These are phyloP conservation scores for Colletotrichum sp. DNA, from an alignment of 2,329 filamentous ascomycete genomes.

Conservation along the genomic window DNA sequence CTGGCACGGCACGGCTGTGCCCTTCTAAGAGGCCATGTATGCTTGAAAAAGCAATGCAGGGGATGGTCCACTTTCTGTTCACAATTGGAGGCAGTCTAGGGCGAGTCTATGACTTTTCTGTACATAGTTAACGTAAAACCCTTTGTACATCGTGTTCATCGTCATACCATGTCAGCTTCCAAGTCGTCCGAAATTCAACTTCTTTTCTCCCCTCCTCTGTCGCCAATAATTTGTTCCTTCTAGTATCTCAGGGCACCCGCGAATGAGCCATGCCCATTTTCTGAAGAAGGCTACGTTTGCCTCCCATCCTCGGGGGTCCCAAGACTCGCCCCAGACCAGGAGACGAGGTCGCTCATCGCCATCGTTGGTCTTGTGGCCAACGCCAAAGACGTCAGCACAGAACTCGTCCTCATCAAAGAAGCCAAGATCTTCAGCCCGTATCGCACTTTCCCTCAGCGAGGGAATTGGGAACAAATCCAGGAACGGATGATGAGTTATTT, in stretches of 20 bases:
- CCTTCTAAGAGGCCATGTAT: neutral
- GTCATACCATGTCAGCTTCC: neutral
- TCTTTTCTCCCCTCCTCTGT: neutral
- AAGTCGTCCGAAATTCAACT: neutral
- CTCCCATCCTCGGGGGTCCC: slow-evolving; percentile 50
- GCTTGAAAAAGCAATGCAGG: neutral
- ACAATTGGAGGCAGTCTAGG: neutral
- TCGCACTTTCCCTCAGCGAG: slow-evolving; percentile 28
- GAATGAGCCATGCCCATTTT: slow-evolving; percentile 47
- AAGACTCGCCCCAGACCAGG: slow-evolving; percentile 53
- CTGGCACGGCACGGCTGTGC: neutral
- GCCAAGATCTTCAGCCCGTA: slow-evolving; percentile 11
- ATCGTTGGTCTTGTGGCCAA: neutral
- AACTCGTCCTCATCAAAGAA: slow-evolving; percentile 9
- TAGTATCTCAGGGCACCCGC: slow-evolving; percentile 38
- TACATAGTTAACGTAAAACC: neutral
- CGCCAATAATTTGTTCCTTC: slow-evolving; percentile 41
- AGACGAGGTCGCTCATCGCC: slow-evolving; percentile 31
- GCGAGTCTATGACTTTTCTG: neutral
- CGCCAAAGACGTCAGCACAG: slow-evolving; percentile 1
- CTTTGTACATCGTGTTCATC: neutral
- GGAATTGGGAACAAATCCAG: slow-evolving; percentile 34
- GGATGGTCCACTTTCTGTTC: neutral
- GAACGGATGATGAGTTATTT: slow-evolving; percentile 32
- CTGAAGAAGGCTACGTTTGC: slow-evolving; percentile 44